phyloP scores from a whole-genome alignment of 305 asterid genomes.

The Coffea humblotiana region DNA sequence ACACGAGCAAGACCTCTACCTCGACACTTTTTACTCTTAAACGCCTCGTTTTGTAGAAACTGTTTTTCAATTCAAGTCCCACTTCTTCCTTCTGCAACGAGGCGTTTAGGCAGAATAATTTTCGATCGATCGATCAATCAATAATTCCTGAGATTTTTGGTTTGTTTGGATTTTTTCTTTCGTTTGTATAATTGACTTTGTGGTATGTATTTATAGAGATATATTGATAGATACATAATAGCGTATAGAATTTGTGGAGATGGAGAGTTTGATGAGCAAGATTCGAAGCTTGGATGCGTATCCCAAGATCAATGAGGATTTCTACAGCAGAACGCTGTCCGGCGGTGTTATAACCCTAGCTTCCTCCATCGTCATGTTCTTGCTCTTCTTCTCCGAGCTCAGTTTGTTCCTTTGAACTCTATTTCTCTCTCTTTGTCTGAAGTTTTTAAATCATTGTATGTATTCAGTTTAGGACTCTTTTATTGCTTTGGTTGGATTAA shows the following conservation, averaged over 20 bases:
- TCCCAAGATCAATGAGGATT: conserved; percentile 96
- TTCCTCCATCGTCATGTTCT: conserved; percentile 77
- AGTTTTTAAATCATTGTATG: not conserved
- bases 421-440: conserved; percentile 6
- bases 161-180: not conserved
- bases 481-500: not conserved
- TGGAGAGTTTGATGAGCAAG: conserved; percentile 68
- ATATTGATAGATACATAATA: not conserved
- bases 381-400: conserved; percentile 92
- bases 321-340: conserved; percentile 89
- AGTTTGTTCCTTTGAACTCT: conserved; percentile 43
- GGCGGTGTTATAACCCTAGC: conserved; percentile 84
- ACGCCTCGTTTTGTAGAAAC: conserved; percentile 9
- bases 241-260: not conserved
- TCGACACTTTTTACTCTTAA: not conserved
- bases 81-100: conserved; percentile 11
- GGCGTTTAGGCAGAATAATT: conserved; percentile 11
- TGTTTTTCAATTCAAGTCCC: not conserved
- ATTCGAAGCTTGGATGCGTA: conserved; percentile 78
- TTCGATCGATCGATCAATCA: not conserved
- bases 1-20: not conserved
- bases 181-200: not conserved
- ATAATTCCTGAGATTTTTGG: not conserved
- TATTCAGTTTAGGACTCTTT: not conserved
- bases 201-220: not conserved